Evolutionary conservation across 192 early-diverging fungal species (phyloP).

Genomic region (Coemansia sp.): DNA sequence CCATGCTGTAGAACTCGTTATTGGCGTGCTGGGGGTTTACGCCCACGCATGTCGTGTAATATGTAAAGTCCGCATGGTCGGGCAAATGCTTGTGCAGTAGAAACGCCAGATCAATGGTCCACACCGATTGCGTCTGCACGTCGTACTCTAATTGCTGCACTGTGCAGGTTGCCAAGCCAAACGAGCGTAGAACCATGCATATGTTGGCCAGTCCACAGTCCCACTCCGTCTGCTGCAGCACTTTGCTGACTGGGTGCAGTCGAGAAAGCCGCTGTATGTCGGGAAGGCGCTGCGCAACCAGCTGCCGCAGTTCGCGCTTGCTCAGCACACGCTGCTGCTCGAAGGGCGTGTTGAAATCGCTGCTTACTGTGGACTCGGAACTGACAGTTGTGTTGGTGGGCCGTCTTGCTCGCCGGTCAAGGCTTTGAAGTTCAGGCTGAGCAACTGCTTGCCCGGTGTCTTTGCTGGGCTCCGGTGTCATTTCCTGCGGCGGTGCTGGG

Average conservation of each 20-base stretch:
- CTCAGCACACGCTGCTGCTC: conserved; percentile 2
- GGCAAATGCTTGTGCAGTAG: conserved; percentile 64
- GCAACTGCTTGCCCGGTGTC: background rate
- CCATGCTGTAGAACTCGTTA: conserved; percentile 68
- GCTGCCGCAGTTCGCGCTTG: conserved; percentile 33
- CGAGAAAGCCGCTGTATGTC: conserved; percentile 46
- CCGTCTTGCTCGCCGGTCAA: background rate
- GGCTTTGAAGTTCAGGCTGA: background rate
- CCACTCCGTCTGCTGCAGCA: conserved; percentile 60
- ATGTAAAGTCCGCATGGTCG: conserved; percentile 75
- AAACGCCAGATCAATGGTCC: conserved; percentile 90
- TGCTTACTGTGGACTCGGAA: background rate
- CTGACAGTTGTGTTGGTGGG: background rate
- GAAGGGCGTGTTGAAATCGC: background rate
- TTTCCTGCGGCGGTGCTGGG: background rate
- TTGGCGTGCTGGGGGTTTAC: conserved; percentile 69
- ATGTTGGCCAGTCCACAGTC: conserved; percentile 89
- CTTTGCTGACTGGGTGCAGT: conserved; percentile 48
- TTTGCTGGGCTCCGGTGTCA: background rate
- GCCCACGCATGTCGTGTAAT: conserved; percentile 85
- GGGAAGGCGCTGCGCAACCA: conserved; percentile 25
- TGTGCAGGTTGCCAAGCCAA: conserved; percentile 56
- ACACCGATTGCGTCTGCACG: conserved; percentile 63
- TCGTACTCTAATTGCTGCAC: conserved; percentile 58
- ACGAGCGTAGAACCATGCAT: conserved; percentile 70